Base-by-base conservation (phyloP, 2,329 filamentous ascomycete species). In the Fusarium sp. region DNA sequence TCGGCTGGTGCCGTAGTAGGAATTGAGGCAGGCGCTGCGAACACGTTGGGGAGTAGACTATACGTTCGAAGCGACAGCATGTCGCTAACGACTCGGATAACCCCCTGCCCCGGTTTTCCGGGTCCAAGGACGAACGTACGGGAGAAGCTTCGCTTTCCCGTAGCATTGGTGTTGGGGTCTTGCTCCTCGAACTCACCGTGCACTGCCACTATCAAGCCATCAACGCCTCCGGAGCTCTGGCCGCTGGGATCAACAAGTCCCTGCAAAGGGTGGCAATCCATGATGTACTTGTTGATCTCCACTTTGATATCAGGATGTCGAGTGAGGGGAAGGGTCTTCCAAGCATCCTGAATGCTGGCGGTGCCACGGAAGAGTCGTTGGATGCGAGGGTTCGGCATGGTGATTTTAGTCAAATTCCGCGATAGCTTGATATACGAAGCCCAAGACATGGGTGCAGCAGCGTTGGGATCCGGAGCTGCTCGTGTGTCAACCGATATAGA, bases 151-250 rank as follows among this genome's bases (percentile, higher is more conserved):
- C 94, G 91, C 74, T 91, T 89, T 41, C 89, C 86, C 46, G 87
- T 87, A 48, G 88, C 86, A 52, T 86, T 84, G 27, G 86, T 87
- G 21, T 82, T 81, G 7, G 83, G 80, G 73, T 93, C 89, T 23
- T 91, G 84, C 78, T 97, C 94, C 54, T 95, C 91, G 67, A 94
- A 97, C 77, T 95, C 93, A 70, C 94, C 93, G 76, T 96, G 93
- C n/a, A 95, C 87, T 12, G 88, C 91, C 73, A 97, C 88, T 55
- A 93, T 87, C 72, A 97, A 88, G 12, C 94, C 94, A 71, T 93
- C 92, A 25, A 95, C 93, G 9, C 93, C 93, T 25, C 84, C 83
- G 2, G 83, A 79, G 68, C 86, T 91, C 71, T 91, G 86, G 4
- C 90, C 90, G 18, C 86, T 87, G 6, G 90, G 91, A 75, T 97